A percentile compares a stretch with the other conserved stretches of the same genome.
Conservation (phyloP, 495 filamentous ascomycete genomes). For the Opeltia flavorubescens region DNA sequence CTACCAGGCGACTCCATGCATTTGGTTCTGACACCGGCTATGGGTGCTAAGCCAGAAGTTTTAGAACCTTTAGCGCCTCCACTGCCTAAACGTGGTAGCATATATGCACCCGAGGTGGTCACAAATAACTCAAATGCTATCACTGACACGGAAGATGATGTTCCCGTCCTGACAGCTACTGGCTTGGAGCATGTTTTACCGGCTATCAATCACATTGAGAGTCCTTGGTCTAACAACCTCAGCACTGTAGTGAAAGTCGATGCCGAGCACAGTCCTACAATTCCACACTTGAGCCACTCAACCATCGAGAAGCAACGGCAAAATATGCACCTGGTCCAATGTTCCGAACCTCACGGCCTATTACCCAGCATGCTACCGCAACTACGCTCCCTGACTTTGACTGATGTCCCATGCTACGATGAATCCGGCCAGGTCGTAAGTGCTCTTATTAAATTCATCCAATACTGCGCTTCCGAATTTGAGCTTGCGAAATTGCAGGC, state of each 20-base stretch:
- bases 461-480: conserved; percentile 43
- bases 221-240: conserved; percentile 21
- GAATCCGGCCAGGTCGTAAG: conserved; percentile 26
- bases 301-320: conserved; percentile 9
- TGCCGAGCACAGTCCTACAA: not conserved
- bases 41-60: conserved; percentile 2
- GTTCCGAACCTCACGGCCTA: conserved; percentile 8
- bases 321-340: conserved; percentile 6
- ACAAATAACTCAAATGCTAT: not conserved
- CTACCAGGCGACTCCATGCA: conserved; percentile 26
- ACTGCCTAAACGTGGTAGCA: conserved; percentile 24
- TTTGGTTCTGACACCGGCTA: conserved; percentile 10
- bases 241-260: conserved; percentile 21
- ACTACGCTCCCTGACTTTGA: conserved; percentile 42
- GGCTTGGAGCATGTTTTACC: conserved; percentile 13
- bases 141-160: conserved; percentile 3
- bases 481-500: conserved; percentile 41
- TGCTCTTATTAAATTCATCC: conserved; percentile 41
- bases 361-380: conserved; percentile 23
- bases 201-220: conserved; percentile 17
- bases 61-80: conserved; percentile 21
- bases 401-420: conserved; percentile 43
- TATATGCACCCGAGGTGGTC: conserved; percentile 31
- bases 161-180: conserved; percentile 7
- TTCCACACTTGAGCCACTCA: not conserved